Conservation (phyloP, 2,329 filamentous ascomycete species). For the Monosporascus ibericus region DNA sequence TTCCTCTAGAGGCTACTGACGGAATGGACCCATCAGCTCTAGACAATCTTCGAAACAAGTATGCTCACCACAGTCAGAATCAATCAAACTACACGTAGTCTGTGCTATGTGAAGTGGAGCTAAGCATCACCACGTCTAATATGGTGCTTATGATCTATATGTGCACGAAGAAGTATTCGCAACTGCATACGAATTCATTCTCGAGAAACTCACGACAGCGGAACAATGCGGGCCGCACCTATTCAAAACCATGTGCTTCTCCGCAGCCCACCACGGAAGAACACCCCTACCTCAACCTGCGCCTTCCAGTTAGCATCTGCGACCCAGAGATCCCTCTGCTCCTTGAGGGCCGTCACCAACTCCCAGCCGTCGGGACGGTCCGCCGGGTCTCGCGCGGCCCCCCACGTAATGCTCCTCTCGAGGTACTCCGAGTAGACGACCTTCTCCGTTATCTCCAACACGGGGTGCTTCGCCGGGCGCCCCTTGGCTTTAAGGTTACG, state of each 20-base stretch:
- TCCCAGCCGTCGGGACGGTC: conserved; percentile 4
- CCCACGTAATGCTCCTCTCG: conserved; percentile 8
- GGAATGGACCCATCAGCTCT: too few species aligned
- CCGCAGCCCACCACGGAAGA: conserved; percentile 9
- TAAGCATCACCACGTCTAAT: too few species aligned
- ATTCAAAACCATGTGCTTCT: not conserved
- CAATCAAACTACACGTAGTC: too few species aligned
- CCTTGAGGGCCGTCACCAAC: conserved; percentile 2
- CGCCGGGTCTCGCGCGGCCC: conserved; percentile 5
- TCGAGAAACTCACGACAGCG: too few species aligned
- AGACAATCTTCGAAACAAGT: too few species aligned
- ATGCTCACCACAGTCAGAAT: too few species aligned
- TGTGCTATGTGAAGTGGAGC: too few species aligned
- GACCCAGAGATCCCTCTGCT: conserved; percentile 3
- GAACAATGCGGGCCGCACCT: too few species aligned
- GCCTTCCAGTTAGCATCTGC: conserved; percentile 8
- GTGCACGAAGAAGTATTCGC: too few species aligned
- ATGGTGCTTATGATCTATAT: too few species aligned
- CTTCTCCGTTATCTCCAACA: conserved; percentile 5
- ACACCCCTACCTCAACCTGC: conserved; percentile 2
- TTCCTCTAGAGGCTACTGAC: too few species aligned
- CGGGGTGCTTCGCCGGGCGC: conserved; percentile 4
- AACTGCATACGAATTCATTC: too few species aligned
- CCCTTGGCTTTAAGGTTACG: conserved; percentile 6
- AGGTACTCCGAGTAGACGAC: conserved; percentile 12